Base-by-base conservation (phyloP, 306 rosid genomes). In the Pterocarpus santalinus region DNA sequence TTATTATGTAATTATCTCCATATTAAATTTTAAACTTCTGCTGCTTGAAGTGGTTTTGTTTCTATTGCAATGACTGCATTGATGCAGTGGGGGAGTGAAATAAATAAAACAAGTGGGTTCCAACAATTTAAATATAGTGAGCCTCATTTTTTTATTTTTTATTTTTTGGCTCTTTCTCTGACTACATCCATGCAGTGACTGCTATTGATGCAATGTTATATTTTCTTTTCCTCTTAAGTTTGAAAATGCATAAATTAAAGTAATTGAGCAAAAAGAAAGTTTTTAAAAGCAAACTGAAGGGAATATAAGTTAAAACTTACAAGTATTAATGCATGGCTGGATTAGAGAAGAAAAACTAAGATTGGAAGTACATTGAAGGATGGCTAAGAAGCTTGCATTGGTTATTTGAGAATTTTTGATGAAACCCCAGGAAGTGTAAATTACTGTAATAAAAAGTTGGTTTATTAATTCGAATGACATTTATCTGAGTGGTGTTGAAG, bases 331-430 rank as follows among this genome's bases (percentile, higher is more conserved):
- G 46, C 36, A 51, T 61, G 47, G 14, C 41, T 78, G 36, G 39
- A 12, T 65, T 58, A 28, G 61, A 16, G 51, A 32, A 75, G 72
- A 15, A 62, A 74, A 74, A 75, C 55, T 51, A 57, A 38, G 39
- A 47, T 38, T 32, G 0, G 35, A 44, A 56, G 56, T 63, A 46
- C 43, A 58, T 74, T 33, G 57, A 60, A 12, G 38, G 71, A 13
- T 58, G 34, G 9, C 32, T 75, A 28, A 60, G 67, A 68, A 80
- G 77, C 71, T 61, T 66, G 57, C 52, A 65, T 60, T 52, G 78
- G 58, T 80, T 80, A 63, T 53, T 34, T 65, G 72, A 36, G 32
- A 16, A 85, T 61, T 73, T 73, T 65, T 34, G 53, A 58, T 64
- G 22, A 72, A 71, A 46, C 74, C 53, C 15, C 43, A 22, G 68